Conservation (phyloP, 345 rosid species). For the Moricandia moricandioides region DNA sequence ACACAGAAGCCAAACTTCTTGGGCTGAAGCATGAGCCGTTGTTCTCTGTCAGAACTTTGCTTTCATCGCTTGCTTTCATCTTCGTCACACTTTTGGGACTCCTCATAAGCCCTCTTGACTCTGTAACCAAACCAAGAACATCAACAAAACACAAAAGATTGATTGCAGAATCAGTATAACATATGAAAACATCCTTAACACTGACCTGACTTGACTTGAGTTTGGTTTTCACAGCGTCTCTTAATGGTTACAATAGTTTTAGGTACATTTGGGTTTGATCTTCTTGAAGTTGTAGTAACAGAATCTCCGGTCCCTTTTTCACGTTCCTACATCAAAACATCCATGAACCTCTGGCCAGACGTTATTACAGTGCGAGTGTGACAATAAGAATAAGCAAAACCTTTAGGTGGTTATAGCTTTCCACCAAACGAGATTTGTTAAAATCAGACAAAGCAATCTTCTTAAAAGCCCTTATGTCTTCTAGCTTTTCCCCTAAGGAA, state of each 20-base stretch:
- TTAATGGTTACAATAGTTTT: slow-evolving; percentile 41
- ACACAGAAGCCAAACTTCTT: slow-evolving; percentile 65
- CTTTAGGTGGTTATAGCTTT: slow-evolving; percentile 54
- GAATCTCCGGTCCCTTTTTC: slow-evolving; percentile 38
- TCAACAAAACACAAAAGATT: slow-evolving; percentile 12
- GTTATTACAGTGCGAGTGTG: slow-evolving; percentile 1
- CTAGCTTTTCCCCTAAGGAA: slow-evolving; percentile 44
- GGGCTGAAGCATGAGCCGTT: slow-evolving; percentile 75
- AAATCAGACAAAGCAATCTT: slow-evolving; percentile 54
- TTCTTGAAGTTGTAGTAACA: slow-evolving; percentile 35
- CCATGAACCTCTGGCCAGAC: slow-evolving; percentile 17
- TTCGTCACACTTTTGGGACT: slow-evolving; percentile 60
- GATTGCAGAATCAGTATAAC: slow-evolving; percentile 12
- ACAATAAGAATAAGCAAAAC: slow-evolving; percentile 35
- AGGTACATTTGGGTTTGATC: slow-evolving; percentile 40
- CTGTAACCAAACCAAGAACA: slow-evolving; percentile 39
- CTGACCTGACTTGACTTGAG: slow-evolving; percentile 62
- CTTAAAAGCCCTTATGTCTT: slow-evolving; percentile 60
- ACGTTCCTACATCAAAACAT: slow-evolving; percentile 47
- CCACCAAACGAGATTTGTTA: slow-evolving; percentile 72
- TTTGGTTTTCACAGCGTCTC: slow-evolving; percentile 51
- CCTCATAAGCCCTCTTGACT: slow-evolving; percentile 53
- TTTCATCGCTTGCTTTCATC: slow-evolving; percentile 51
- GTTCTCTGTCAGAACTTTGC: slow-evolving; percentile 56
- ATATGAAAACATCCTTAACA: neutral